phyloP scores from a whole-genome alignment of 164 flowering plant species.

The Berberis thunbergii region DNA sequence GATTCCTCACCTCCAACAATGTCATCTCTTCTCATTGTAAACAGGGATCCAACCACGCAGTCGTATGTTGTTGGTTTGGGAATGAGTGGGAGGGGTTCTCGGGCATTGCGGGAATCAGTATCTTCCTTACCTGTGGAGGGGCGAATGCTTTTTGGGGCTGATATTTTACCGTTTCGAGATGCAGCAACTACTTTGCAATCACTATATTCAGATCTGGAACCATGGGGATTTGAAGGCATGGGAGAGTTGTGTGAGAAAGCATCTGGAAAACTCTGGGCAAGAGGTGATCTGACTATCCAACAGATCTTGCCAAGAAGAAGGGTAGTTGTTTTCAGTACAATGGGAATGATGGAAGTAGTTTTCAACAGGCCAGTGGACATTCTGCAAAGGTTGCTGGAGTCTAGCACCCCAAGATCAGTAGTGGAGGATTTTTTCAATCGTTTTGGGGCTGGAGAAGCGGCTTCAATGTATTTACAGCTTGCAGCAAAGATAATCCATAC shows the following conservation, averaged over 20 bases:
- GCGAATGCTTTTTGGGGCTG: conserved; percentile 86
- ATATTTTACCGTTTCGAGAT: conserved; percentile 65
- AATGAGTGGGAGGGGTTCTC: conserved; percentile 41
- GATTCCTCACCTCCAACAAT: conserved; percentile 76
- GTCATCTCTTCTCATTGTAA: conserved; percentile 80
- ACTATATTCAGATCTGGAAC: conserved; percentile 67
- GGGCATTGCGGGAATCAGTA: conserved; percentile 77
- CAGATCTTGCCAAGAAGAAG: conserved; percentile 87
- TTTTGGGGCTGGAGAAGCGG: conserved; percentile 95
- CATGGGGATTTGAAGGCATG: conserved; percentile 40
- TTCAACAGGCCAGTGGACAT: conserved; percentile 93
- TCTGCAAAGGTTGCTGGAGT: conserved; percentile 69
- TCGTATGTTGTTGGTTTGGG: conserved; percentile 51
- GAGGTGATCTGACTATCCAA: conserved; percentile 83
- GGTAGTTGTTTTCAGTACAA: conserved; percentile 75
- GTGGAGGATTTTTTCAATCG: conserved; percentile 89
- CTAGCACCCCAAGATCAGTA: conserved; percentile 64
- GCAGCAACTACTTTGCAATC: conserved; percentile 62
- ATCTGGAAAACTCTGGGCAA: conserved; percentile 71
- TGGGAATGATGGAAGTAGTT: conserved; percentile 94
- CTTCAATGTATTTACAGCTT: conserved; percentile 91
- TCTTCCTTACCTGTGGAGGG: conserved; percentile 87
- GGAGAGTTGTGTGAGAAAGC: conserved; percentile 61
- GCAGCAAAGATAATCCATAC: conserved; percentile 67
- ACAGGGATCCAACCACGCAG: conserved; percentile 58